Evolutionary conservation across 2,329 filamentous ascomycete genomes (phyloP).

Genomic region (Ilyonectria mors-panacis): DNA sequence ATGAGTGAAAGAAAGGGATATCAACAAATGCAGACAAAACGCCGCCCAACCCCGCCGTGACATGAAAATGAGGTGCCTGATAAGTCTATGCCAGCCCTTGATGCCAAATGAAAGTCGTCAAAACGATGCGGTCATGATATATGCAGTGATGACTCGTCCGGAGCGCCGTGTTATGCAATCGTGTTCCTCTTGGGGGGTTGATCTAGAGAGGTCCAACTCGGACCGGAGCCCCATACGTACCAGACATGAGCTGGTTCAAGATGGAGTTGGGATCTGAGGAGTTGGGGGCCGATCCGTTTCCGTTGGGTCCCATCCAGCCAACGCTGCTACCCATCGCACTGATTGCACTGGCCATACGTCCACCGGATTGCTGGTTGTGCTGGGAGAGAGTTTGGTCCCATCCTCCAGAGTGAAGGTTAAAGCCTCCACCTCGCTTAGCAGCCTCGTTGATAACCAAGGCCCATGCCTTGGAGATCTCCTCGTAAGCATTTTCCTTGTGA

Average conservation of each 20-base stretch:
- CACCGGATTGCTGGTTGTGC: constrained; percentile 89
- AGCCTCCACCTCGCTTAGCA: constrained; percentile 90
- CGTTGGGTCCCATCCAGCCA: constrained; percentile 78
- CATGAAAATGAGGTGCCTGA: constrained; percentile 47
- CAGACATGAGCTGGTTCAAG: constrained; percentile 73
- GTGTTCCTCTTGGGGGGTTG: constrained; percentile 31
- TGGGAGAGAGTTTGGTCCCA: constrained; percentile 92
- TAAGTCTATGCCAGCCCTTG: constrained; percentile 56
- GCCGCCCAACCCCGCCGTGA: constrained; percentile 50
- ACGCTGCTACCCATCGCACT: constrained; percentile 81
- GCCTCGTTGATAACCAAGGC: constrained; percentile 91
- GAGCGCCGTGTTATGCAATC: constrained; percentile 46
- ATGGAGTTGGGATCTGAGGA: constrained; percentile 68
- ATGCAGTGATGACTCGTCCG: constrained; percentile 44
- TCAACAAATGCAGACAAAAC: constrained; percentile 52
- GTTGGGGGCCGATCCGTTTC: constrained; percentile 42
- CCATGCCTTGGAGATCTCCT: constrained; percentile 96
- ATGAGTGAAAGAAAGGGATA: constrained; percentile 49
- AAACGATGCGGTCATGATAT: constrained; percentile 53
- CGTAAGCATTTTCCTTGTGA: constrained; percentile 95
- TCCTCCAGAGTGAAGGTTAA: constrained; percentile 88
- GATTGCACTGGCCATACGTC: constrained; percentile 85
- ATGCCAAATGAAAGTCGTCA: constrained; percentile 53
- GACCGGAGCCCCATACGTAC: constrained; percentile 72
- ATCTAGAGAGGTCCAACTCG: constrained; percentile 73